Evolutionary conservation across 495 filamentous ascomycete genomes (phyloP).

Genomic region (Oidiodendron maius): DNA sequence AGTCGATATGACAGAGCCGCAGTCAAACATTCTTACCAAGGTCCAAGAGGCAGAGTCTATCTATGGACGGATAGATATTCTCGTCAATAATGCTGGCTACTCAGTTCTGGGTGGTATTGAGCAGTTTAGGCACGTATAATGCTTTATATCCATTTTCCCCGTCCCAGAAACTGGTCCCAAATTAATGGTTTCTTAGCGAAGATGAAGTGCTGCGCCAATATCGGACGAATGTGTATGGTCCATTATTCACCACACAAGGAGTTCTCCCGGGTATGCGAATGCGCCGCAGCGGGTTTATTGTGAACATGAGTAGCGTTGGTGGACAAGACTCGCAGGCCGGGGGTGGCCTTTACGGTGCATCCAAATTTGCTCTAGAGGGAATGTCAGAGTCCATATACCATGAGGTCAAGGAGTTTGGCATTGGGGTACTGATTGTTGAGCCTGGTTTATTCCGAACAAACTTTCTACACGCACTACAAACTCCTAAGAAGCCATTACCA

Average conservation of each 20-base stretch:
- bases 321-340: conserved; percentile 31
- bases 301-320: conserved; percentile 42
- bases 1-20: conserved; percentile 34
- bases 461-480: conserved; percentile 25
- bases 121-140: conserved; percentile 23
- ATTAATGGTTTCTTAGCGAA: conserved; percentile 17
- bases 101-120: conserved; percentile 36
- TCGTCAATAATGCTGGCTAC: conserved; percentile 45
- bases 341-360: conserved; percentile 40
- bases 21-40: conserved; percentile 11
- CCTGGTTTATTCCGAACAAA: conserved; percentile 45
- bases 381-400: conserved; percentile 33
- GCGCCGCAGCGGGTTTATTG: conserved; percentile 35
- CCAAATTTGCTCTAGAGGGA: conserved; percentile 41
- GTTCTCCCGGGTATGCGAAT: conserved; percentile 41
- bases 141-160: background rate
- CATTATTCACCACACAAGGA: conserved; percentile 36
- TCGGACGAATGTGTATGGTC: conserved; percentile 47
- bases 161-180: background rate
- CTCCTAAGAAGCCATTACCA: conserved; percentile 22
- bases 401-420: conserved; percentile 44
- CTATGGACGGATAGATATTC: conserved; percentile 40
- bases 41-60: conserved; percentile 26
- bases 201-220: conserved; percentile 37
- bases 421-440: conserved; percentile 37